These are phyloP conservation scores for Dendrobium nobile DNA, from an alignment of 106 monocot species.

Conservation along the genomic window DNA sequence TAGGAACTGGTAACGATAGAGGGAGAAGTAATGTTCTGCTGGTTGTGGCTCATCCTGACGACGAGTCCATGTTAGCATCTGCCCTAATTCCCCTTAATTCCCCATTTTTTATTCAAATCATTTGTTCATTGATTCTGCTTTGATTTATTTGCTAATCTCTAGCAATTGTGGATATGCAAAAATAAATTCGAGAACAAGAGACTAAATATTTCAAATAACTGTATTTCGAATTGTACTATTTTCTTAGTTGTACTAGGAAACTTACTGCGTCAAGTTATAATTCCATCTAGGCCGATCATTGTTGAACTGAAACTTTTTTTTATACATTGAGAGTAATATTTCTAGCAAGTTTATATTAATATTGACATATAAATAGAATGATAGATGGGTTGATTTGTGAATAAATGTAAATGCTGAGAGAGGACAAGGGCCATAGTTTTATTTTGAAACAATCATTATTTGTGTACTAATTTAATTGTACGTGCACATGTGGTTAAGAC, in stretches of 20 bases:
- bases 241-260: no score
- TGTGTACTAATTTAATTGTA: no score
- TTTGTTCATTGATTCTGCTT: neutral
- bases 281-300: neutral
- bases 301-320: neutral
- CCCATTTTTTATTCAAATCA: neutral
- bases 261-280: neutral
- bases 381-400: neutral
- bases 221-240: neutral
- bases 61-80: conserved; percentile 83
- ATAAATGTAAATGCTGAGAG: neutral
- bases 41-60: conserved; percentile 89
- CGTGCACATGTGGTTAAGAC: no score
- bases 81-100: neutral
- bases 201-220: neutral
- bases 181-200: neutral
- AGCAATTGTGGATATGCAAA: neutral
- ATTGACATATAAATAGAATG: neutral
- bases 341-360: neutral
- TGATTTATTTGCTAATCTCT: neutral
- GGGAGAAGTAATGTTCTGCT: conserved; percentile 57
- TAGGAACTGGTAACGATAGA: conserved; percentile 11
- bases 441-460: no score
- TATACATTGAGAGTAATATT: neutral
- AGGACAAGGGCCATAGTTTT: no score